phyloP scores from a whole-genome alignment of 106 monocot species.

The Allium sativum region DNA sequence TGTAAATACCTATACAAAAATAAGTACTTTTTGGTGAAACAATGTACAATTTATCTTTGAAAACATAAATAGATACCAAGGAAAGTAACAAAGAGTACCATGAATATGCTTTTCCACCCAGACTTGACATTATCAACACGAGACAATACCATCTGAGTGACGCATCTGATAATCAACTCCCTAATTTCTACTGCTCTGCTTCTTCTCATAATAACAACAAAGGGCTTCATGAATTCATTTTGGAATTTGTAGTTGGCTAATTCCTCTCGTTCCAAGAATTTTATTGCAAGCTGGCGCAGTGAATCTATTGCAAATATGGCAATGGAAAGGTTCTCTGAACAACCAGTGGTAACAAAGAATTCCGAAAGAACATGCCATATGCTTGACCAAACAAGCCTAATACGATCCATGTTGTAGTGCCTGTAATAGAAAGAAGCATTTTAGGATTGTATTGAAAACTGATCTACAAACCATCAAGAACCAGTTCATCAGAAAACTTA shows the following conservation, averaged over 20 bases:
- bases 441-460: too few relatives aligned
- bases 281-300: slow-evolving; percentile 90
- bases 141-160: slow-evolving; percentile 92
- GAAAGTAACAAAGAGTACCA: slow-evolving; percentile 31
- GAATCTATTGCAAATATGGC: slow-evolving; percentile 99
- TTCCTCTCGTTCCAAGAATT: slow-evolving; percentile 92
- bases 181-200: slow-evolving; percentile 95
- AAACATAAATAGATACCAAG: too few relatives aligned
- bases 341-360: slow-evolving; percentile 90
- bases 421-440: slow-evolving; percentile 20
- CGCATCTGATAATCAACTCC: slow-evolving; percentile 85
- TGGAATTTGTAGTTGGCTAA: slow-evolving; percentile 96
- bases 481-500: too few relatives aligned
- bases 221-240: slow-evolving; percentile 98
- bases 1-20: slow-evolving; percentile 75
- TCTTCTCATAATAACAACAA: slow-evolving; percentile 94
- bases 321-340: slow-evolving; percentile 94
- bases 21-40: background rate
- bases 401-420: slow-evolving; percentile 91
- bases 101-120: slow-evolving; percentile 99
- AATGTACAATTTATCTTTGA: background rate
- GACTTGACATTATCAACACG: slow-evolving; percentile 94
- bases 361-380: slow-evolving; percentile 86
- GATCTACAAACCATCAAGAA: too few relatives aligned
- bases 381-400: slow-evolving; percentile 88